Evolutionary conservation across 345 rosid species (phyloP).

Genomic region (Litchi chinensis): DNA sequence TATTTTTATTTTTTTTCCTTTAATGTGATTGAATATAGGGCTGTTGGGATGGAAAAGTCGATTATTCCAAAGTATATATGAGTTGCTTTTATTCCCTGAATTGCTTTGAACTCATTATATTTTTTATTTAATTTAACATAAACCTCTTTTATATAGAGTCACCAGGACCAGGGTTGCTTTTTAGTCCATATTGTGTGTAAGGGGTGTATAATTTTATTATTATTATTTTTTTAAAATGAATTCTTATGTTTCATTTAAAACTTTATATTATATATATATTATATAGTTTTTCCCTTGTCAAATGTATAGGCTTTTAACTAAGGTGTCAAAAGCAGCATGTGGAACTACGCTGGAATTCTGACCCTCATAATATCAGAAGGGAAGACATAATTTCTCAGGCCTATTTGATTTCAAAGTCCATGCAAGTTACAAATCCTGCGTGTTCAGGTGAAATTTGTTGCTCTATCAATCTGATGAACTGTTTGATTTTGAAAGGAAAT

Average conservation of each 20-base stretch:
- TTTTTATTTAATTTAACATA: background rate
- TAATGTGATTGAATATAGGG: background rate
- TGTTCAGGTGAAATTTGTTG: slow-evolving; percentile 15
- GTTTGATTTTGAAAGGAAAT: background rate
- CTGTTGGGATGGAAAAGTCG: slow-evolving; percentile 27
- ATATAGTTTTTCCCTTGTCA: background rate
- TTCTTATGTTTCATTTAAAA: too few relatives aligned
- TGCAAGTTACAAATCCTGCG: background rate
- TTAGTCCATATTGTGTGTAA: background rate
- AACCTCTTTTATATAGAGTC: background rate
- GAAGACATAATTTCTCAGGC: slow-evolving; percentile 7
- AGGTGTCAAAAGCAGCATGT: slow-evolving; percentile 7
- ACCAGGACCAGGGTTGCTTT: background rate
- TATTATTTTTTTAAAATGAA: too few relatives aligned
- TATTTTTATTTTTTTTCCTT: too few relatives aligned
- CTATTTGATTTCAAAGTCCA: slow-evolving; percentile 3
- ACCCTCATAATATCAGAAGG: background rate
- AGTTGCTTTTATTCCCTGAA: background rate
- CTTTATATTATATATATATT: too few relatives aligned
- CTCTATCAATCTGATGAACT: background rate
- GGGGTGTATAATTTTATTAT: too few relatives aligned
- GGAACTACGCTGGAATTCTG: background rate
- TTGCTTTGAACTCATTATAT: background rate
- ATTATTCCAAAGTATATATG: slow-evolving; percentile 42
- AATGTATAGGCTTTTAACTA: background rate